Conservation (phyloP, 2,329 filamentous ascomycete genomes). For the Hypoxylon sp. region DNA sequence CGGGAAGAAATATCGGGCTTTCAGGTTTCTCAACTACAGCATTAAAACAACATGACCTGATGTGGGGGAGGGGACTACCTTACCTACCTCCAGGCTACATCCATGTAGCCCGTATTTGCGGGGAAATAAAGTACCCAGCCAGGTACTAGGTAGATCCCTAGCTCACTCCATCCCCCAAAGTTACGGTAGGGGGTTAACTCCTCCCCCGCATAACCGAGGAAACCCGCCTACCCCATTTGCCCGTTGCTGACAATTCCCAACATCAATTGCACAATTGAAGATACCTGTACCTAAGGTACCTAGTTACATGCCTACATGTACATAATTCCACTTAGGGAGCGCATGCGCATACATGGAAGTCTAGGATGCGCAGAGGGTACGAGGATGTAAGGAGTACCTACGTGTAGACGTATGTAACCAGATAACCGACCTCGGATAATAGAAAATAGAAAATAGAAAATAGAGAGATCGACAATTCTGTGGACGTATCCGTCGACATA, state of each 20-base stretch:
- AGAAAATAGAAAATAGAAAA: no score
- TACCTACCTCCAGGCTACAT: no score
- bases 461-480: conserved; percentile 12
- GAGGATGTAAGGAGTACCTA: conserved; percentile 5
- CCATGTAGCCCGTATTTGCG: not conserved
- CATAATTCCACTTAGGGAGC: not conserved
- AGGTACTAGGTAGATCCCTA: not conserved
- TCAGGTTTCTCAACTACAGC: conserved; percentile 2
- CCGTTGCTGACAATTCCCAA: conserved; percentile 24
- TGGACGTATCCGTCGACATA: not conserved
- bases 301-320: no score
- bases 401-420: not conserved
- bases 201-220: conserved; percentile 55
- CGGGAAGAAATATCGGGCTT: conserved; percentile 20
- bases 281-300: no score
- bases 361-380: conserved; percentile 5
- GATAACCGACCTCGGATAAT: conserved; percentile 39
- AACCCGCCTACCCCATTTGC: conserved; percentile 46
- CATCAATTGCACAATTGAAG: no score
- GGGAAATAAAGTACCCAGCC: not conserved
- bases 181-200: not conserved
- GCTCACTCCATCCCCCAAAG: not conserved
- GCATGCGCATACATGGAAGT: conserved; percentile 9
- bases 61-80: conserved; percentile 27
- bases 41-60: conserved; percentile 29